A percentile compares a stretch with the other conserved stretches of the same genome.
Conservation (phyloP, 164 flowering plant species). For the Umbilicus rupestris region DNA sequence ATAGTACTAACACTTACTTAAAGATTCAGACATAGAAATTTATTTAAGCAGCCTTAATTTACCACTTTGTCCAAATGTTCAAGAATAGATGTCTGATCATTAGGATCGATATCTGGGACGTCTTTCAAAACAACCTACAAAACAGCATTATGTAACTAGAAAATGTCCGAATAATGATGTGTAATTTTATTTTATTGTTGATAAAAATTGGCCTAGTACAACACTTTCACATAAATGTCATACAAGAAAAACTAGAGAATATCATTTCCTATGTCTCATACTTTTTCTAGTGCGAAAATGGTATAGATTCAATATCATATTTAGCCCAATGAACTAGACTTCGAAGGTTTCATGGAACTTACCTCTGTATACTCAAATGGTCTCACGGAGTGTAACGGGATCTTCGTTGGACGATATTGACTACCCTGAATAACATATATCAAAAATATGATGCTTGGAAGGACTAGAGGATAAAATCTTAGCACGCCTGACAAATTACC, state of each 20-base stretch:
- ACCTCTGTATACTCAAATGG: constrained; percentile 96
- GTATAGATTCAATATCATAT: neutral
- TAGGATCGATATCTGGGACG: constrained; percentile 73
- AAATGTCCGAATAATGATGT: neutral
- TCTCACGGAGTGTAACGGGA: constrained; percentile 81
- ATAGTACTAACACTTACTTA: neutral
- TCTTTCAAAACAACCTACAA: constrained; percentile 79
- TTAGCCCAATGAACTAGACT: neutral
- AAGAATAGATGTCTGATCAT: constrained; percentile 85
- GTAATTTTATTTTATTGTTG: neutral
- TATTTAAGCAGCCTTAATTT: neutral
- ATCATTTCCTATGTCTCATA: neutral
- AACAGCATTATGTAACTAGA: neutral
- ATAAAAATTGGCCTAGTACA: neutral
- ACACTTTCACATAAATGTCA: neutral
- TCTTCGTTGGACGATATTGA: constrained; percentile 96
- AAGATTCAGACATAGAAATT: constrained; percentile 3
- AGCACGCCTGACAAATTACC: constrained; percentile 26
- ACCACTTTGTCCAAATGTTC: constrained; percentile 73
- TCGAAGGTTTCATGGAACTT: constrained; percentile 6
- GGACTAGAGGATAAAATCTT: neutral
- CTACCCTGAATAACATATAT: constrained; percentile 48
- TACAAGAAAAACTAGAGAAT: neutral
- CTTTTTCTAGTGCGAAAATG: neutral
- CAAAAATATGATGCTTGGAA: neutral